These are phyloP conservation scores for Papiliotrema laurentii DNA, from an alignment of 1,284 basidiomycete genomes.

Conservation along the genomic window DNA sequence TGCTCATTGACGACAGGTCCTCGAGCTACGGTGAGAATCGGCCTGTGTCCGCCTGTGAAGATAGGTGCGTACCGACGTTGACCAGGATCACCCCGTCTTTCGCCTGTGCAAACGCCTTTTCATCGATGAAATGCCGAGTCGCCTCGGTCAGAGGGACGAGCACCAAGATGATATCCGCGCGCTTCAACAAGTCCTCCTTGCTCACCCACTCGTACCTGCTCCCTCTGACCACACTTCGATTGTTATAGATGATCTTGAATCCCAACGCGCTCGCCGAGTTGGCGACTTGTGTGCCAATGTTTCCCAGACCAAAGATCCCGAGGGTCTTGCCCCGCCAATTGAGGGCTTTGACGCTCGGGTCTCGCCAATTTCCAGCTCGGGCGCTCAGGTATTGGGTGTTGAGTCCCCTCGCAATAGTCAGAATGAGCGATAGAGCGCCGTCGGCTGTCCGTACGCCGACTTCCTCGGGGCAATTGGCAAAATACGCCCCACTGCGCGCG, in stretches of 20 bases:
- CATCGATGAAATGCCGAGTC: conserved; percentile 16
- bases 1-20: conserved; percentile 20
- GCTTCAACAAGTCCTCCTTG: conserved; percentile 16
- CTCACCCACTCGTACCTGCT: conserved; percentile 1
- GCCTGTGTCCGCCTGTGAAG: background rate
- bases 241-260: conserved; percentile 13
- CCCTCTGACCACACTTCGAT: background rate
- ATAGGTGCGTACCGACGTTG: conserved; percentile 15
- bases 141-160: conserved; percentile 21
- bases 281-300: conserved; percentile 23
- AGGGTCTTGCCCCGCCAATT: conserved; percentile 19
- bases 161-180: conserved; percentile 22
- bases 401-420: conserved; percentile 11
- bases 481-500: conserved; percentile 11
- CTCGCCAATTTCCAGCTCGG: background rate
- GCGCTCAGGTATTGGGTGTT: conserved; percentile 1
- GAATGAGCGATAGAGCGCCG: conserved; percentile 14
- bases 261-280: conserved; percentile 14
- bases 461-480: conserved; percentile 19
- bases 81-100: conserved; percentile 24
- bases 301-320: conserved; percentile 27
- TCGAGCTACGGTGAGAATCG: conserved; percentile 4
- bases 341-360: conserved; percentile 7
- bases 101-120: conserved; percentile 16
- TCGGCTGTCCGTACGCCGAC: conserved; percentile 25